Conservation (phyloP, 2,329 filamentous ascomycete genomes). For the Anthostomella pinea region DNA sequence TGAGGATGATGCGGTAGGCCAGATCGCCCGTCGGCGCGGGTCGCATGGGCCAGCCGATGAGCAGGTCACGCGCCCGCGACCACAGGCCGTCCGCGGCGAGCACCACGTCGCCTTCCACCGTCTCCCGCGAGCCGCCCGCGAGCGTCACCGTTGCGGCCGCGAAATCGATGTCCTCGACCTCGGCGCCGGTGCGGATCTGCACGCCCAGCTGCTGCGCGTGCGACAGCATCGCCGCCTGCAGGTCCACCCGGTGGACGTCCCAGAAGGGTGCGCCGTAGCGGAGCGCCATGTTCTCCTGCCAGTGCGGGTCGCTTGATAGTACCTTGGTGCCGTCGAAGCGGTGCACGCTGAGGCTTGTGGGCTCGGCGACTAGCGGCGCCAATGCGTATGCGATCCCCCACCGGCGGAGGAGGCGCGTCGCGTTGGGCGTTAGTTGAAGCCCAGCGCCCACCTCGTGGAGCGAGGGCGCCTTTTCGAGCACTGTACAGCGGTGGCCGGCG, state of each 20-base stretch:
- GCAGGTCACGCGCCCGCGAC: constrained; percentile 52
- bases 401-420: constrained; percentile 46
- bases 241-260: constrained; percentile 60
- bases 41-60: constrained; percentile 42
- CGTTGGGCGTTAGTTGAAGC: constrained; percentile 51
- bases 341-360: constrained; percentile 48
- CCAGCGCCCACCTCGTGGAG: constrained; percentile 40
- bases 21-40: constrained; percentile 61
- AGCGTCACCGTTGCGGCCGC: constrained; percentile 40
- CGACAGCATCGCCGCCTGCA: constrained; percentile 52
- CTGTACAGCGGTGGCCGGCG: constrained; percentile 16
- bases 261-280: constrained; percentile 58
- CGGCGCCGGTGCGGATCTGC: constrained; percentile 44
- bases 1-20: constrained; percentile 61
- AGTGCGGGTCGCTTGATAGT: constrained; percentile 49
- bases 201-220: constrained; percentile 54
- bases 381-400: constrained; percentile 49
- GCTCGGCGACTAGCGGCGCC: constrained; percentile 37
- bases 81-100: constrained; percentile 64
- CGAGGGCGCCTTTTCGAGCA: constrained; percentile 15
- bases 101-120: constrained; percentile 53
- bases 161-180: constrained; percentile 48
- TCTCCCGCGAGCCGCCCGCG: constrained; percentile 33
- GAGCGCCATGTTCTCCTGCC: constrained; percentile 48
- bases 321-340: constrained; percentile 47